These are phyloP conservation scores for Dictyostelium firmibasis DNA, from an alignment of 78 protist species.

Conservation along the genomic window DNA sequence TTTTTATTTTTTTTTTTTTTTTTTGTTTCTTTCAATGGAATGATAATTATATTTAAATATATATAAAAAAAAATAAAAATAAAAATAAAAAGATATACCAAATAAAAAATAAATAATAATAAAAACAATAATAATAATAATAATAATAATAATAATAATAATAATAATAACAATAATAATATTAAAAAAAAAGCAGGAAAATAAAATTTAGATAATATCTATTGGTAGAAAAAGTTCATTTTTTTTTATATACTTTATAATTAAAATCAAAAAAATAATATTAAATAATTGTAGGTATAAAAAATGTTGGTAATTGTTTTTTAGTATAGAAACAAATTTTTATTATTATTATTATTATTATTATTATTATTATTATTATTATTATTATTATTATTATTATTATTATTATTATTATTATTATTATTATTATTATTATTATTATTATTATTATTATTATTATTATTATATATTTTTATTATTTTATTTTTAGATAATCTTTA, in stretches of 20 bases:
- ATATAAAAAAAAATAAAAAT: no score
- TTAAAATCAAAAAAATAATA: background rate
- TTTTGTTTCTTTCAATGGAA: background rate
- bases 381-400: no score
- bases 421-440: background rate
- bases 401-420: background rate
- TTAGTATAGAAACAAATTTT: background rate
- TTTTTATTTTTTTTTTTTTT: no score
- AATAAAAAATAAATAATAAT: no score
- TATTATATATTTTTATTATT: background rate
- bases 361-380: no score
- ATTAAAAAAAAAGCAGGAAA: background rate
- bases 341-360: no score
- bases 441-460: background rate
- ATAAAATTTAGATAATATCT: background rate
- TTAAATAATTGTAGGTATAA: no score
- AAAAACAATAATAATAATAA: no score
- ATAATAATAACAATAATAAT: no score
- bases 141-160: no score
- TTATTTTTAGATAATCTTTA: background rate
- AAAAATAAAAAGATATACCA: background rate
- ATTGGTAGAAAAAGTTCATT: background rate
- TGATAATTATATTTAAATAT: background rate
- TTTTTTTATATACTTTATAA: background rate
- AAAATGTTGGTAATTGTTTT: no score